Conservation (phyloP, 2,329 filamentous ascomycete species). For the Akanthomyces dipterigenus region DNA sequence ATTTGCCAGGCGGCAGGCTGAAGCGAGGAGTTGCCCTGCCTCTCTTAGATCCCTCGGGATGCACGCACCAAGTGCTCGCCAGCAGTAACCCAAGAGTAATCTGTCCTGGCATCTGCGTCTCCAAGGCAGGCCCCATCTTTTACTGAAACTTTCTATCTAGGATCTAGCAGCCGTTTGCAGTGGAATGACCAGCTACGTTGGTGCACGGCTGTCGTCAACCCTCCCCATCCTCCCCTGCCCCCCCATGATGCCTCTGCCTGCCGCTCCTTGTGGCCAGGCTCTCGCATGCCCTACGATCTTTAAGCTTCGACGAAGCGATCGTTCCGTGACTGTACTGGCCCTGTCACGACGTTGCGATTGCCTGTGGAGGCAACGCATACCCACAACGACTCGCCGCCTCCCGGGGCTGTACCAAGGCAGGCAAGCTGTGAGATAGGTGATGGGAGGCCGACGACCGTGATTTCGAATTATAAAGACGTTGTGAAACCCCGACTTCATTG, state of each 20-base stretch:
- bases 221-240: neutral
- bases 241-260: neutral
- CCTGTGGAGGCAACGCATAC: neutral
- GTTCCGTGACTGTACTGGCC: neutral
- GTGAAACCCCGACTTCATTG: neutral
- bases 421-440: neutral
- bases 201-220: conserved; percentile 1
- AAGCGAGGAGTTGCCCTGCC: neutral
- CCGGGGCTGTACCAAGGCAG: neutral
- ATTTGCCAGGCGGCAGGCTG: too few relatives aligned
- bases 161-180: neutral
- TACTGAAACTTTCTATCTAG: neutral
- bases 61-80: neutral
- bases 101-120: neutral
- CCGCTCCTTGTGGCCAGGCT: neutral
- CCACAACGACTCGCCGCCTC: neutral
- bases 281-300: conserved; percentile 1
- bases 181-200: neutral
- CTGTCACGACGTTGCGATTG: neutral
- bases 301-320: neutral
- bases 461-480: neutral
- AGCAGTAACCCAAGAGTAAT: neutral
- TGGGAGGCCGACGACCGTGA: neutral
- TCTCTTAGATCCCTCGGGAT: neutral
- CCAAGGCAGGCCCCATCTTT: neutral